Evolutionary conservation across 768 basidiomycete genomes (phyloP).

Genomic region (Pleurotus eryngii): DNA sequence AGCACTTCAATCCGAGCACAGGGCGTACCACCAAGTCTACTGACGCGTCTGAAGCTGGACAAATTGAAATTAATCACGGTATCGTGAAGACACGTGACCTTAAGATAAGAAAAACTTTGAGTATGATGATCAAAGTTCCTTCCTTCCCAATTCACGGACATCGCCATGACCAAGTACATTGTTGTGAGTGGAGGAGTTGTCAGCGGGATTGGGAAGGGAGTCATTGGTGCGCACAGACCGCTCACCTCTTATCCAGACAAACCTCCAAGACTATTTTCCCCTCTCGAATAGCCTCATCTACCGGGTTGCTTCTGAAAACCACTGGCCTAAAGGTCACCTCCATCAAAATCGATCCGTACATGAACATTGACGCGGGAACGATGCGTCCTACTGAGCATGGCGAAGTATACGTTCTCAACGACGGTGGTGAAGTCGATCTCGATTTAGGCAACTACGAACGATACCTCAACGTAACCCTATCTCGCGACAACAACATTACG

Average conservation of each 20-base stretch:
- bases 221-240: slow-evolving; percentile 75
- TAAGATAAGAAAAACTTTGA: too few species aligned
- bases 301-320: slow-evolving; percentile 92
- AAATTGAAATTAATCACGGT: too few species aligned
- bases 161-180: slow-evolving; percentile 90
- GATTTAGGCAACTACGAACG: slow-evolving; percentile 99
- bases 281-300: slow-evolving; percentile 77
- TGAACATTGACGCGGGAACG: slow-evolving; percentile 99
- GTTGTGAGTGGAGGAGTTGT: slow-evolving; percentile 96
- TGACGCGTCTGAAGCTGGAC: too few species aligned
- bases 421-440: slow-evolving; percentile 96
- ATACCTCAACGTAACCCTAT: slow-evolving; percentile 92
- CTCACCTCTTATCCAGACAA: slow-evolving; percentile 14
- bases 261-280: slow-evolving; percentile 1
- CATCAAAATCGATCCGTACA: slow-evolving; percentile 99
- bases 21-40: too few species aligned
- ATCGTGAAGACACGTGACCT: too few species aligned
- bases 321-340: slow-evolving; percentile 95
- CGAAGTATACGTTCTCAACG: slow-evolving; percentile 98
- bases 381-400: slow-evolving; percentile 99
- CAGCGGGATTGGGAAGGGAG: slow-evolving; percentile 98
- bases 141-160: neutral
- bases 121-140: neutral
- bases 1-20: too few species aligned
- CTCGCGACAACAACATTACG: slow-evolving; percentile 95